These are phyloP conservation scores for Amanita pseudoporphyria DNA, from an alignment of 768 basidiomycete genomes.

Conservation along the genomic window DNA sequence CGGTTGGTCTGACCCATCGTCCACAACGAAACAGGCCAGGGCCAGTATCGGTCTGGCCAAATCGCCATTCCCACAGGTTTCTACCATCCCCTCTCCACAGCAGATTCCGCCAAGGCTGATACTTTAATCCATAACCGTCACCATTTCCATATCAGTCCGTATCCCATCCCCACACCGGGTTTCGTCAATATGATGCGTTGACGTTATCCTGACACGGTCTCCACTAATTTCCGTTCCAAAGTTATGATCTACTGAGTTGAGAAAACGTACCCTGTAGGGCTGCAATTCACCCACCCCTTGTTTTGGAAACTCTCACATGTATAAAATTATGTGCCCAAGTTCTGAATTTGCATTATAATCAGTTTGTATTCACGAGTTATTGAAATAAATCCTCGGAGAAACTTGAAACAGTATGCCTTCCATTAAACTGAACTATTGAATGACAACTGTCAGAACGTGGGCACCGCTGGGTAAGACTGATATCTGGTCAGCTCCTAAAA, in stretches of 20 bases:
- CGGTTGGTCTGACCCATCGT: too few species aligned
- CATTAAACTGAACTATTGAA: slow-evolving; percentile 65
- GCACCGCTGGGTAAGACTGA: too few species aligned
- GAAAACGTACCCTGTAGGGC: slow-evolving; percentile 27
- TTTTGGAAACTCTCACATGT: slow-evolving; percentile 48
- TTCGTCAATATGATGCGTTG: slow-evolving; percentile 28
- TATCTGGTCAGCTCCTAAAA: too few species aligned
- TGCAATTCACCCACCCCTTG: slow-evolving; percentile 41
- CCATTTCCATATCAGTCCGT: slow-evolving; percentile 49
- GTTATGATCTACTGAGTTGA: slow-evolving; percentile 49
- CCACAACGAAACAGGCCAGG: too few species aligned
- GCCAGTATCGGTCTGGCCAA: too few species aligned
- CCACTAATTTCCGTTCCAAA: slow-evolving; percentile 59
- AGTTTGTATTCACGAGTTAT: slow-evolving; percentile 26
- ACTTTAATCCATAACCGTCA: slow-evolving; percentile 24
- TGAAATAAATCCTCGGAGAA: neutral
- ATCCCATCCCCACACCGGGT: slow-evolving; percentile 44
- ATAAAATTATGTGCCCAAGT: slow-evolving; percentile 36
- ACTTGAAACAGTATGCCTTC: slow-evolving; percentile 26
- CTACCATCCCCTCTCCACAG: slow-evolving; percentile 49
- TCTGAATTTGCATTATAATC: slow-evolving; percentile 47
- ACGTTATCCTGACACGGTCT: slow-evolving; percentile 31
- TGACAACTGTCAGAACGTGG: slow-evolving; percentile 29
- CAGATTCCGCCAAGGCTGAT: slow-evolving; percentile 43
- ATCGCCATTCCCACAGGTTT: slow-evolving; percentile 44